Evolutionary conservation across 129 eudicot genomes (phyloP).

Genomic region (Arctium minus): DNA sequence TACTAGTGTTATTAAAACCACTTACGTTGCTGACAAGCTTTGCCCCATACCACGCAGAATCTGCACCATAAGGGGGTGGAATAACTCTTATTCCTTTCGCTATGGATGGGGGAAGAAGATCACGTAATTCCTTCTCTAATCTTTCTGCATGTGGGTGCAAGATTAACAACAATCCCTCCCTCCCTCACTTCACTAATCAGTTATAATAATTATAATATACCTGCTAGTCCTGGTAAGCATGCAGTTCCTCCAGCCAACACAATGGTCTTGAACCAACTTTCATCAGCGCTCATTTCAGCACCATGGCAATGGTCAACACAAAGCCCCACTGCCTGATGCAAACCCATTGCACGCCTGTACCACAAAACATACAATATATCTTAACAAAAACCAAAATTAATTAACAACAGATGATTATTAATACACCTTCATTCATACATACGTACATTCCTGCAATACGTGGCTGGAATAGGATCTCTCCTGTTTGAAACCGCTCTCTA

Average conservation of each 20-base stretch:
- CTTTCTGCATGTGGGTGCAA: constrained; percentile 57
- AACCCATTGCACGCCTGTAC: constrained; percentile 85
- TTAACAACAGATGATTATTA: not conserved
- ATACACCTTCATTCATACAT: not conserved
- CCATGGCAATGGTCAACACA: constrained; percentile 90
- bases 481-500: constrained; percentile 87
- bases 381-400: not conserved
- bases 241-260: constrained; percentile 92
- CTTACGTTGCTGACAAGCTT: constrained; percentile 85
- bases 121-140: constrained; percentile 72
- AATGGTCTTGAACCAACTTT: constrained; percentile 79
- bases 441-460: constrained; percentile 93
- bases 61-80: constrained; percentile 79
- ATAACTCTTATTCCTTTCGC: constrained; percentile 62
- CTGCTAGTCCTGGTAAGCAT: constrained; percentile 93
- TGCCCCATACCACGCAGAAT: constrained; percentile 90
- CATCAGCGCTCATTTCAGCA: constrained; percentile 71
- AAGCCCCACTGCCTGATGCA: constrained; percentile 90
- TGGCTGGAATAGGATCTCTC: constrained; percentile 91
- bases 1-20: not conserved
- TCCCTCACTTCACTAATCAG: not conserved
- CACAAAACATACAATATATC: not conserved
- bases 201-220: constrained; percentile 16
- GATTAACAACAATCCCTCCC: not conserved
- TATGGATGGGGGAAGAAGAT: constrained; percentile 41